These are phyloP conservation scores for Diutina rugosa DNA, from an alignment of 1,139 yeast species.

Conservation along the genomic window DNA sequence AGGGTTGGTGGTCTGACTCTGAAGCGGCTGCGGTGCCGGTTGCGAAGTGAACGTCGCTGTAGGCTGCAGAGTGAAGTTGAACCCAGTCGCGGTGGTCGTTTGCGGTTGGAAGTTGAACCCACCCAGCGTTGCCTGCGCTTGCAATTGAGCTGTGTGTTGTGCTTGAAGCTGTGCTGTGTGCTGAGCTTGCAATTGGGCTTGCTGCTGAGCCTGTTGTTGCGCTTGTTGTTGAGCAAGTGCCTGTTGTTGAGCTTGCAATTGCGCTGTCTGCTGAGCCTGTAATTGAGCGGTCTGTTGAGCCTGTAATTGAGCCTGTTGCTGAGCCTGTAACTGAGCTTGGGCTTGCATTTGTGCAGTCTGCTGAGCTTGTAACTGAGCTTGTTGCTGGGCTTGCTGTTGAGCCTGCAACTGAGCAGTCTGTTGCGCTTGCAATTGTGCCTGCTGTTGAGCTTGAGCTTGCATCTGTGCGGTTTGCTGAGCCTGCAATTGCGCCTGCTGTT, in stretches of 20 bases:
- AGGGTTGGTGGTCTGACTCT: conserved; percentile 28
- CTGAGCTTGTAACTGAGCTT: conserved; percentile 11
- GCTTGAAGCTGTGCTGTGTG: background rate
- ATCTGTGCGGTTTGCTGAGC: conserved; percentile 3
- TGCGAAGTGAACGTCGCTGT: background rate
- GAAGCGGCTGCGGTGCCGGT: conserved; percentile 6
- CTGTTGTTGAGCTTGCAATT: background rate
- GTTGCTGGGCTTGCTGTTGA: conserved; percentile 10
- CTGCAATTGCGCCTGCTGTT: conserved; percentile 4
- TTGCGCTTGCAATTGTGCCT: conserved; percentile 6
- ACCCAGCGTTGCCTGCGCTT: background rate
- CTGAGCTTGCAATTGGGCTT: conserved; percentile 5
- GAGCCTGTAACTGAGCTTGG: background rate
- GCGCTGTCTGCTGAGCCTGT: conserved; percentile 7
- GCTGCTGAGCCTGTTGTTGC: conserved; percentile 8
- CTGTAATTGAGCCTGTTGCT: background rate
- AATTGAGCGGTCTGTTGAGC: conserved; percentile 7
- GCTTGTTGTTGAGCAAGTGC: conserved; percentile 4
- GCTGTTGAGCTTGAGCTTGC: conserved; percentile 6
- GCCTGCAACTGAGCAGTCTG: conserved; percentile 4
- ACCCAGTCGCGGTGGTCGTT: background rate
- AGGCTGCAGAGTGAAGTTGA: background rate
- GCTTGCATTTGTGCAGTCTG: conserved; percentile 1
- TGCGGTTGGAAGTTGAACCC: background rate
- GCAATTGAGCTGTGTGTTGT: background rate